phyloP scores from a whole-genome alignment of 352 stramenopile genomes.

The Phytophthora sansomeana region DNA sequence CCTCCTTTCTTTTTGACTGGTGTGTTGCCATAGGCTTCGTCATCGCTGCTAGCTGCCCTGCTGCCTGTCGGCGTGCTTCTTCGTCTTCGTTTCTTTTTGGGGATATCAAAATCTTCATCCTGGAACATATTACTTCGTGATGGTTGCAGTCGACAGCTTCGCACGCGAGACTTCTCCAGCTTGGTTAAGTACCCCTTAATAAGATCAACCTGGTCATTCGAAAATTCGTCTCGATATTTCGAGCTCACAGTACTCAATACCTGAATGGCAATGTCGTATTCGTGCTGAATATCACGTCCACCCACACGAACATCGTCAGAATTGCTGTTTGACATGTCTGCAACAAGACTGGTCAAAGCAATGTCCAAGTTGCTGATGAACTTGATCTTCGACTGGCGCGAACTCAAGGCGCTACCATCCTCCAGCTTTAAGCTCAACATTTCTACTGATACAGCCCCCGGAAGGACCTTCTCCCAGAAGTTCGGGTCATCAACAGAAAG shows the following conservation, averaged over 20 bases:
- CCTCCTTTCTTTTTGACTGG: conserved; percentile 36
- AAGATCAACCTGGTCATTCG: conserved; percentile 81
- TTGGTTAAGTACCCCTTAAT: conserved; percentile 77
- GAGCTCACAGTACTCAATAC: conserved; percentile 79
- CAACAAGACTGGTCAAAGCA: conserved; percentile 71
- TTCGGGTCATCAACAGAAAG: conserved; percentile 96
- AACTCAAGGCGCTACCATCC: conserved; percentile 81
- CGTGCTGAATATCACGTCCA: conserved; percentile 73
- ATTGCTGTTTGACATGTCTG: conserved; percentile 64
- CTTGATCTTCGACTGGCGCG: conserved; percentile 87
- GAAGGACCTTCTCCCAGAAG: conserved; percentile 96
- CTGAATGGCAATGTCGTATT: conserved; percentile 90
- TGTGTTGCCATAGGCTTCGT: conserved; percentile 54
- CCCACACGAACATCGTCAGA: conserved; percentile 51
- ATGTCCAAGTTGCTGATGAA: conserved; percentile 91
- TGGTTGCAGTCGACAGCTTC: conserved; percentile 68
- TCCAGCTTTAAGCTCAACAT: conserved; percentile 91
- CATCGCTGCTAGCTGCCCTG: conserved; percentile 38
- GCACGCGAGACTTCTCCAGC: conserved; percentile 85
- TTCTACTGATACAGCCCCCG: conserved; percentile 84
- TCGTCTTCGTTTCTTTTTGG: conserved; percentile 54
- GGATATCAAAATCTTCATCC: conserved; percentile 45
- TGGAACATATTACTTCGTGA: conserved; percentile 41
- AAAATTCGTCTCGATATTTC: conserved; percentile 86
- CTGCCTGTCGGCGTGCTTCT: conserved; percentile 44